Percentiles rank a stretch among this genome's conserved stretches.
Conservation (phyloP, 169 alveolate genomes). For the Blepharisma undulans region DNA sequence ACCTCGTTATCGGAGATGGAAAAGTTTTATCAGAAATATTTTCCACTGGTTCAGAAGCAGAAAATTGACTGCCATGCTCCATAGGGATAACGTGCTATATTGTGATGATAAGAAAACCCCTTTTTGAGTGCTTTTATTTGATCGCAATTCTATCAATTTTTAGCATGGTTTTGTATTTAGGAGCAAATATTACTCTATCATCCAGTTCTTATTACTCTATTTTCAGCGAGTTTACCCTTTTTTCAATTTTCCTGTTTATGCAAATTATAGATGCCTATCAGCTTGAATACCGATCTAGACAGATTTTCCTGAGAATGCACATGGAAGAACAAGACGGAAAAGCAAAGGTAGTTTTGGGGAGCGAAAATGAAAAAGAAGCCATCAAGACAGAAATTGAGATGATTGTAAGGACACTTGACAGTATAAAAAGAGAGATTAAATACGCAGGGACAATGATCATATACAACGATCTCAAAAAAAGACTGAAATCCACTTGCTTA, state of each 20-base stretch:
- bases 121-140: background rate
- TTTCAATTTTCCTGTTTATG: background rate
- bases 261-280: background rate
- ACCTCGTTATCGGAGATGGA: background rate
- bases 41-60: background rate
- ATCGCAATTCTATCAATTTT: background rate
- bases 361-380: background rate
- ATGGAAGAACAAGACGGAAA: background rate
- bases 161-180: background rate
- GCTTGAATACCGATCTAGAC: background rate
- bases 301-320: background rate
- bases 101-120: background rate
- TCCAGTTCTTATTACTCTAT: background rate
- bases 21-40: background rate
- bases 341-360: background rate
- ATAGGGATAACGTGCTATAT: background rate
- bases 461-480: background rate
- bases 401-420: background rate
- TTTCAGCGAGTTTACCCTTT: background rate
- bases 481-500: background rate
- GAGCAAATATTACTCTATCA: background rate
- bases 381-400: conserved; percentile 22
- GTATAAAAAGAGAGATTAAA: background rate
- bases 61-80: background rate
- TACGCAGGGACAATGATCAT: background rate